Evolutionary conservation across 2,329 filamentous ascomycete species (phyloP), one percentile per base, ranked within the genome.

Genomic region (Nemania serpens): DNA sequence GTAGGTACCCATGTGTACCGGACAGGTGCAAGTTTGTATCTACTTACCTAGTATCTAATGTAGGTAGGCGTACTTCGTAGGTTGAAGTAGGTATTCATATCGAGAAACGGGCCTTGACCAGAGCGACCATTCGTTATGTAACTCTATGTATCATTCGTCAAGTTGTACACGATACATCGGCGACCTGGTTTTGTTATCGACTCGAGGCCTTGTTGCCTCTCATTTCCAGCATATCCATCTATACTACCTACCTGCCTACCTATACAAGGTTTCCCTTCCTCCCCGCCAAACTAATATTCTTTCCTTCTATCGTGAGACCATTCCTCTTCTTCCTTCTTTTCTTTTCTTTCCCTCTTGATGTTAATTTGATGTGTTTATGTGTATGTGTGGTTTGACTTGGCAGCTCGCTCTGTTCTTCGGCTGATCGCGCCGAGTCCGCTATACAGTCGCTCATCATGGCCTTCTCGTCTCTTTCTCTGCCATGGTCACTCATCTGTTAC

Each of bases 401-500:
- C 42, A 33, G 42, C n/a, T 37, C 29, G 25, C 29, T 59, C 47
- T 43, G 11, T 58, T 61, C 42, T 56, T 51, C 48, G 56, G 56
- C 59, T 59, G 36, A 49, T 46, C 47, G 62, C 60, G 60, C 59
- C 50, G 60, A n/a, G 64, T 61, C 54, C 42, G 25, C 43, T 29
- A 54, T 58, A 45, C 22, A 45, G 29, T 36, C 43, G n/a, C 56
- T 55, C 58, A 59, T 25, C 58, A 72, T 72, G 70, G 60, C 63
- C 34, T 57, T 51, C 48, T 63, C 59, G 41, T 55, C 60, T 43
- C 58, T 64, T 37, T 66, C 60, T 55, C 55, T 71, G 12, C 66
- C 64, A 46, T 42, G 67, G 22, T 69, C 66, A 10, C 62, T 72
- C 36, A 58, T 71, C 58, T 68, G 61, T 34, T 71, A 69, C 55